These are phyloP conservation scores for Phyllostachys edulis DNA, from an alignment of 176 grass and related monocot species.

Conservation along the genomic window DNA sequence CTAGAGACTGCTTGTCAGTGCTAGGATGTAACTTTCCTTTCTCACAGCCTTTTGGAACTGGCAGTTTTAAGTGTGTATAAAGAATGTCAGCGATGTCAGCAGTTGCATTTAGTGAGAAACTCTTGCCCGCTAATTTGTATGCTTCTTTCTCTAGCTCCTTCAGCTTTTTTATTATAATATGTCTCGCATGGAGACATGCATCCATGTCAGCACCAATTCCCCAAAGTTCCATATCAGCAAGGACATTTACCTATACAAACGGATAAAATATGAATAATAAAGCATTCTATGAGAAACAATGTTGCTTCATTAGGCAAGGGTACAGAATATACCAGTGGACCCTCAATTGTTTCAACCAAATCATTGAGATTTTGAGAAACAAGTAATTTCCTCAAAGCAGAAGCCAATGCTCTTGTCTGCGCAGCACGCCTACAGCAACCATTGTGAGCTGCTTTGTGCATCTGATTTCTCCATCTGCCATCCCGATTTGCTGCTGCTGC, in stretches of 20 bases:
- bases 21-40: conserved; percentile 95
- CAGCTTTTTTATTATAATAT: conserved; percentile 80
- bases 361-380: conserved; percentile 65
- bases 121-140: conserved; percentile 70
- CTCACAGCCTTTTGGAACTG: conserved; percentile 58
- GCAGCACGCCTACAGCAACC: conserved; percentile 87
- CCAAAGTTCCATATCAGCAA: conserved; percentile 95
- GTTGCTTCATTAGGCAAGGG: not conserved
- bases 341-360: conserved; percentile 67
- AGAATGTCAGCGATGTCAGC: conserved; percentile 87
- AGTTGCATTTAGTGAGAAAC: conserved; percentile 78
- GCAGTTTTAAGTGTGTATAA: conserved; percentile 83
- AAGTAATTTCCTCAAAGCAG: conserved; percentile 70
- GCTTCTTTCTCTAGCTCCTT: conserved; percentile 91
- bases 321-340: conserved; percentile 67
- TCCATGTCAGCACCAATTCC: conserved; percentile 96
- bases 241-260: conserved; percentile 69
- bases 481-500: conserved; percentile 73
- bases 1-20: conserved; percentile 79
- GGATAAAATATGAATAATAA: not conserved
- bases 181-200: conserved; percentile 67
- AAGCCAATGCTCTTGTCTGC: conserved; percentile 67
- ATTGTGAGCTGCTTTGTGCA: conserved; percentile 92
- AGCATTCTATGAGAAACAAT: conserved; percentile 21
- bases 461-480: conserved; percentile 95